Evolutionary conservation across 441 rosid genomes (phyloP).

Genomic region (Geranium incanum): DNA sequence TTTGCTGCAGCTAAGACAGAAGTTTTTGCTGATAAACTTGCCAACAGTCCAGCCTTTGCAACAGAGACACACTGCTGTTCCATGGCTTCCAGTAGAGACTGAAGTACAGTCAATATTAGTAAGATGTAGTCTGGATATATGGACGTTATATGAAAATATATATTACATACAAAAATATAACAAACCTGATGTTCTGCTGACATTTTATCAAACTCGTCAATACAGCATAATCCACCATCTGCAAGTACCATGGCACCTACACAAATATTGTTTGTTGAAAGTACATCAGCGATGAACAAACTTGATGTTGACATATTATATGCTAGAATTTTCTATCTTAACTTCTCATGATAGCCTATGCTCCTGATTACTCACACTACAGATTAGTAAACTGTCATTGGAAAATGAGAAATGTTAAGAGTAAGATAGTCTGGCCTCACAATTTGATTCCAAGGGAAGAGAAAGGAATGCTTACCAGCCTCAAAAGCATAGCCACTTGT

Average conservation of each 20-base stretch:
- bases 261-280: conserved; percentile 13
- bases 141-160: conserved; percentile 18
- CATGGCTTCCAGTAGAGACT: conserved; percentile 99
- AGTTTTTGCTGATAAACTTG: conserved; percentile 95
- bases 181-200: conserved; percentile 94
- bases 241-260: conserved; percentile 99
- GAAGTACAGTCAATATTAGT: conserved; percentile 25
- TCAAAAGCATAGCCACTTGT: conserved; percentile 94
- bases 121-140: conserved; percentile 18
- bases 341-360: background rate
- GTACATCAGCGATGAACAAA: background rate
- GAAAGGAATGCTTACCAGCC: conserved; percentile 61
- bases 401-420: conserved; percentile 8
- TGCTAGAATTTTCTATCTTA: background rate
- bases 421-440: conserved; percentile 8
- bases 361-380: background rate
- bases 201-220: conserved; percentile 98
- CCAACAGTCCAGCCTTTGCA: conserved; percentile 97
- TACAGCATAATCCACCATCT: conserved; percentile 92
- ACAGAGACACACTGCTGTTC: conserved; percentile 98
- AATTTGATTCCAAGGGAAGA: conserved; percentile 9
- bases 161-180: conserved; percentile 12
- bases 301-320: background rate
- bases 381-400: conserved; percentile 12
- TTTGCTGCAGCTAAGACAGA: conserved; percentile 98